A percentile compares a stretch with the other conserved stretches of the same genome.
These are phyloP conservation scores for Fusarium hainanense DNA, from an alignment of 2,329 filamentous ascomycete species.

Conservation along the genomic window DNA sequence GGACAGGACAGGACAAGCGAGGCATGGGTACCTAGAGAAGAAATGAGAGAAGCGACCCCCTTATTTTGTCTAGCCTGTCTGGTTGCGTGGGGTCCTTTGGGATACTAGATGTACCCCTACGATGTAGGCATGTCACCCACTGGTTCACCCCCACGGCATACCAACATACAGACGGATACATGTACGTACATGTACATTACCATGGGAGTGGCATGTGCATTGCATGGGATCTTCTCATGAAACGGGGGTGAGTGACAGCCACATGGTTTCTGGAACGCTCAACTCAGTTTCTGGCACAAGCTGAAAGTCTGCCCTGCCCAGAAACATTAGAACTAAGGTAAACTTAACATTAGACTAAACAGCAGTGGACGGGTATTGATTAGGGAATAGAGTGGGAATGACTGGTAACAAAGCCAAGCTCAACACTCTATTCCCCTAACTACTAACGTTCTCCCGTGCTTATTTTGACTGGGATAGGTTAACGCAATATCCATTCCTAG, in stretches of 20 bases:
- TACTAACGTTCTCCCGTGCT: background rate
- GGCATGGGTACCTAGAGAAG: background rate
- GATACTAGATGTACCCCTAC: background rate
- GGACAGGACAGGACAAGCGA: background rate
- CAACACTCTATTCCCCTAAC: background rate
- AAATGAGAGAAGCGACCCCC: constrained; percentile 1
- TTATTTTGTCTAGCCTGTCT: background rate
- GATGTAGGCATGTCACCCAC: background rate
- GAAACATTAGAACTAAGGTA: background rate
- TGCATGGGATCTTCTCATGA: constrained; percentile 25
- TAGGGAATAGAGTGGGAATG: background rate
- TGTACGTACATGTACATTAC: background rate
- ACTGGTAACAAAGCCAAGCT: background rate
- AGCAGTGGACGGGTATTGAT: background rate
- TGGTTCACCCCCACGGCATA: constrained; percentile 6
- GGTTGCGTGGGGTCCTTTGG: background rate
- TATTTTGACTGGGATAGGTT: background rate
- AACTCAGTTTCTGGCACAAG: constrained; percentile 5
- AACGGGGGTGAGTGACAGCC: constrained; percentile 16
- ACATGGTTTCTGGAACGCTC: constrained; percentile 32
- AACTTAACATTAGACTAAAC: background rate
- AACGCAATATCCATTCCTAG: background rate
- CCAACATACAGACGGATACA: background rate
- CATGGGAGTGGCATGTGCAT: constrained; percentile 12
- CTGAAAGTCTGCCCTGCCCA: constrained; percentile 4